Evolutionary conservation across 2,329 filamentous ascomycete genomes (phyloP), one percentile per base, ranked within the genome.

Genomic region (Aspergillus fructus): DNA sequence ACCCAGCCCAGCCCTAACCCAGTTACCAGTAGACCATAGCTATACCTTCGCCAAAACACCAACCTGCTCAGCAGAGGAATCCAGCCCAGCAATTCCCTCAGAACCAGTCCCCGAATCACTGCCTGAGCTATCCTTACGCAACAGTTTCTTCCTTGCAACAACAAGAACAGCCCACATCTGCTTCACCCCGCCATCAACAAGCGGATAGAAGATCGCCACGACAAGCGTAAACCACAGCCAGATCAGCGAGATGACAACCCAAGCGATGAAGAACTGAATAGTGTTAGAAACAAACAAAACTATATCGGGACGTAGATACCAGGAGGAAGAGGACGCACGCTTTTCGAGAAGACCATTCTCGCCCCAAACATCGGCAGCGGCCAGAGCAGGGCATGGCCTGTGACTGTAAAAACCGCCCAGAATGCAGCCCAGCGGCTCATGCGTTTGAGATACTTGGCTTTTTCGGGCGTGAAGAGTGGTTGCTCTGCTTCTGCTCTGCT

Each of bases 171-270:
- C 27, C 27, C 27, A 30, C 27, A 30, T 30, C 27, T 30, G 27
- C 27, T 30, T 30, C 27, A 30, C 1, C 27, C 27, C 27, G 27
- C 27, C 27, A 30, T 30, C 27, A 30, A 30, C 8, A 30, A 30
- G 27, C 27, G 23, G 34, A n/a, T 52, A 52, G 49, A 52, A 42
- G 39, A 52, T 52, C 8, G 49, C 49, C 40, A 52, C 40, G 5
- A 52, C 49, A 9, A 52, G 49, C 9, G 49, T 52, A n/a, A 52
- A 43, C 49, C 49, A 52, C 37, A 52, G 39, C 49, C 49, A 52
- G n/a, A 52, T 21, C 3, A 52, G 49, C 5, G 49, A 52, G 40
- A 52, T 52, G 15, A 52, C 49, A 9, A 52, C 40, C 49, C 39
- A 52, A 6, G 23, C 39, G 21, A 41, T 52, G 13, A 52, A 52